Evolutionary conservation across 805 yeast genomes (phyloP), one percentile per base, ranked within the genome.

Genomic region (Kregervanrija pseudodelftensis): DNA sequence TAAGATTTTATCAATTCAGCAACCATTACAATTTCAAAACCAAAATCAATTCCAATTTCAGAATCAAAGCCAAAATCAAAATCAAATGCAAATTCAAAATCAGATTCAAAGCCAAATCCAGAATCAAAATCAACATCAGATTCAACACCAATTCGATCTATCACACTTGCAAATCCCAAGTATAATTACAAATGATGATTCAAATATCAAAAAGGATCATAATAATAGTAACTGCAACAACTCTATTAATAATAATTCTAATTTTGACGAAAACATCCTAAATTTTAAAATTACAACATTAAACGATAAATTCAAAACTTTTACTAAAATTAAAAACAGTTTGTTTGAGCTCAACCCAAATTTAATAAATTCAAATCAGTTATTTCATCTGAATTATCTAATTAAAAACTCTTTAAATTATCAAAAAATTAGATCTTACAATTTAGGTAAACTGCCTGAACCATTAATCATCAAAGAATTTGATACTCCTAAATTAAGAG

Each of bases 401-500:
- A 58, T 82, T n/a, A 56, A 61, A 8, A 58, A 66, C 31, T 72
- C 80, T 2, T 41, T 67, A 33, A 50, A 55, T 8, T 79, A 76
- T 49, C 62, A 68, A 11, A 74, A 73, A 7, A 71, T 75, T 45
- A 56, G 52, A 44, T 49, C 73, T 43, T 67, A 72, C 14, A 76
- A 76, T 53, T 76, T 80, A 56, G 91, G 90, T 3, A 83, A 90
- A 7, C 68, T 86, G 30, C 95, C 96, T 0, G 89, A 82, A 44
- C 82, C 90, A 30, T 66, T 76, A 17, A 66, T 31, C 2, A 68
- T 75, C 28, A 77, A 95, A 49, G 81, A 78, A 44, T 89, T 85
- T 64, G 96, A 89, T 62, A 85, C 96, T 0, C 91, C 96, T 4
- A 85, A 80, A 50, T 69, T 91, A 45, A 72, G 98, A 44, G 99